Conservation (phyloP, 441 rosid genomes). For the Biscutella laevigata region DNA sequence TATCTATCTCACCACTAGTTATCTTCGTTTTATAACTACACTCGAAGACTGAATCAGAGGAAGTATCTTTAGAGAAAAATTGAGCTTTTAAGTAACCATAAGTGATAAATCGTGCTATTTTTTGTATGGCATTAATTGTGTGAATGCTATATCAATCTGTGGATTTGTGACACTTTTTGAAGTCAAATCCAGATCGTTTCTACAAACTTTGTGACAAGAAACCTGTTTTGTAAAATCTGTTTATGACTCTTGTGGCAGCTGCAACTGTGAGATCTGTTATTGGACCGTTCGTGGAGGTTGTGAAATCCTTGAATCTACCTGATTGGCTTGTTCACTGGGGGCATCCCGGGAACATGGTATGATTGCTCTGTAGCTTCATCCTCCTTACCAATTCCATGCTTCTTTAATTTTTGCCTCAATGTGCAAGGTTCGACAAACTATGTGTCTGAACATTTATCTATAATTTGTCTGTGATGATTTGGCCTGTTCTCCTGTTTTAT, state of each 20-base stretch:
- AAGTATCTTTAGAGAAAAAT: background rate
- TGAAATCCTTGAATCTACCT: conserved; percentile 66
- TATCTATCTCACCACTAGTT: no score
- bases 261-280: conserved; percentile 51
- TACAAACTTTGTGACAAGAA: background rate
- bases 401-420: background rate
- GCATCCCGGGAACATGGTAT: conserved; percentile 88
- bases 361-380: background rate
- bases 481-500: background rate
- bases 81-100: background rate
- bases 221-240: background rate
- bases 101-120: background rate
- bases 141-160: background rate
- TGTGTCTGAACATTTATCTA: background rate
- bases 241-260: conserved; percentile 36
- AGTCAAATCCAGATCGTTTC: background rate
- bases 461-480: background rate
- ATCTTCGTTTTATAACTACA: no score
- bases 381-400: background rate
- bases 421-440: background rate
- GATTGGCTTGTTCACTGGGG: conserved; percentile 95
- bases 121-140: background rate
- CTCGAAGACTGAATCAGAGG: no score
- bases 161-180: background rate
- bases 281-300: conserved; percentile 73